Evolutionary conservation across 1,284 basidiomycete genomes (phyloP).

Genomic region (Irpex sp.): DNA sequence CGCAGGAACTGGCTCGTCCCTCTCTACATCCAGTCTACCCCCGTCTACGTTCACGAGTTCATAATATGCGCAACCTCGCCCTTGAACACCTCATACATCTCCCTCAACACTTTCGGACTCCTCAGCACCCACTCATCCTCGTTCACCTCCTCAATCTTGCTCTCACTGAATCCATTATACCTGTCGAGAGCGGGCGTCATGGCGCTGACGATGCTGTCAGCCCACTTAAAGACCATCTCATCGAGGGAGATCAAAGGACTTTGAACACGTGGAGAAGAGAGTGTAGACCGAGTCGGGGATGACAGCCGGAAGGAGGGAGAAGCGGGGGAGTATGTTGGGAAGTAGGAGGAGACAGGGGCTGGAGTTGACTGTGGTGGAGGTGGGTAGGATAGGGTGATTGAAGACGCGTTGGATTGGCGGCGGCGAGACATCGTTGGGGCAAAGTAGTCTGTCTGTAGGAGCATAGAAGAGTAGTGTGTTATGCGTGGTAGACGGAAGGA

Average conservation of each 20-base stretch:
- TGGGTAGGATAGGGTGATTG: not conserved
- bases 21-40: not conserved
- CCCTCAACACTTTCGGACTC: not conserved
- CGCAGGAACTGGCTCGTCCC: not conserved
- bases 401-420: not conserved
- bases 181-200: not conserved
- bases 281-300: not conserved
- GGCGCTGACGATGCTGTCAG: not conserved
- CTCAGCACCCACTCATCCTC: not conserved
- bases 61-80: conserved; percentile 1
- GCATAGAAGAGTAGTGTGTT: not conserved
- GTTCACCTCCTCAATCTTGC: not conserved
- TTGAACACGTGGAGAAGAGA: not conserved
- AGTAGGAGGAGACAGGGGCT: not conserved
- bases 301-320: not conserved
- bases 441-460: not conserved
- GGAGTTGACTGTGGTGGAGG: not conserved
- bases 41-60: not conserved
- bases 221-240: not conserved
- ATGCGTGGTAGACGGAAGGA: not conserved
- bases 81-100: conserved; percentile 1
- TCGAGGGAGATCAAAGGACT: not conserved
- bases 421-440: not conserved
- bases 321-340: not conserved
- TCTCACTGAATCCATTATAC: not conserved